phyloP scores from a whole-genome alignment of 352 stramenopile species.

The Pythium scleroteichum region DNA sequence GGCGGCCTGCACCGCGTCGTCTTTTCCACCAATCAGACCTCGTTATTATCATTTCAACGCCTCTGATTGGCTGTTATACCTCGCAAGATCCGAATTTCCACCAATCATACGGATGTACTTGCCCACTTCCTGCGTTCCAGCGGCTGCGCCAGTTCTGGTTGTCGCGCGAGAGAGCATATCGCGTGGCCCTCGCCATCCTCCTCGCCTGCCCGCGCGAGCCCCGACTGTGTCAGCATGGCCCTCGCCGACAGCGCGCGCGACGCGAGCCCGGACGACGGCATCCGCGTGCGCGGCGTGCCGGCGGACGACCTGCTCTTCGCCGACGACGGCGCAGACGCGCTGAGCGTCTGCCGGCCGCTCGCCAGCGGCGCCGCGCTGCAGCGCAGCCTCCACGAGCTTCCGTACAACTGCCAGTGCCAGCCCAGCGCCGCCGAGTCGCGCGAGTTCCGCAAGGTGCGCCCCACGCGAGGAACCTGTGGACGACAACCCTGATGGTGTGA shows the following conservation, averaged over 20 bases:
- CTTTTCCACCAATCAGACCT: background rate
- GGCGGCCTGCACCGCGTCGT: too few relatives aligned
- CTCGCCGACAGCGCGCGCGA: conserved; percentile 40
- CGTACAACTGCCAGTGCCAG: conserved; percentile 54
- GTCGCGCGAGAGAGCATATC: conserved; percentile 20
- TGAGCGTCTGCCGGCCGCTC: conserved; percentile 20
- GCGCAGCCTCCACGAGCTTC: conserved; percentile 25
- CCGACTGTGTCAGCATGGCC: conserved; percentile 29
- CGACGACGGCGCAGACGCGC: conserved; percentile 16
- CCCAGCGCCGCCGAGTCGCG: conserved; percentile 67
- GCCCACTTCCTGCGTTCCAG: conserved; percentile 28
- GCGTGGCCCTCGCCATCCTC: background rate
- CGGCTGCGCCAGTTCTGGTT: conserved; percentile 17
- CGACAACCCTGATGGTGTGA: too few relatives aligned
- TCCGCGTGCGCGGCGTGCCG: conserved; percentile 29
- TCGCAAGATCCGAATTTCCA: conserved; percentile 1
- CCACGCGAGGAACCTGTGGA: too few relatives aligned
- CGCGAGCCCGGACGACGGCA: conserved; percentile 37
- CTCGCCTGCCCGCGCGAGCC: background rate
- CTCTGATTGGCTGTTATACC: background rate
- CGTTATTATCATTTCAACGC: background rate
- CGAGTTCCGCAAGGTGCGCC: conserved; percentile 78
- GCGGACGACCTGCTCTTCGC: conserved; percentile 24
- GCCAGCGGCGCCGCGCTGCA: conserved; percentile 8
- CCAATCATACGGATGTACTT: conserved; percentile 8